phyloP scores from a whole-genome alignment of 2,329 filamentous ascomycete genomes.

The Decorospora gaudefroyi region DNA sequence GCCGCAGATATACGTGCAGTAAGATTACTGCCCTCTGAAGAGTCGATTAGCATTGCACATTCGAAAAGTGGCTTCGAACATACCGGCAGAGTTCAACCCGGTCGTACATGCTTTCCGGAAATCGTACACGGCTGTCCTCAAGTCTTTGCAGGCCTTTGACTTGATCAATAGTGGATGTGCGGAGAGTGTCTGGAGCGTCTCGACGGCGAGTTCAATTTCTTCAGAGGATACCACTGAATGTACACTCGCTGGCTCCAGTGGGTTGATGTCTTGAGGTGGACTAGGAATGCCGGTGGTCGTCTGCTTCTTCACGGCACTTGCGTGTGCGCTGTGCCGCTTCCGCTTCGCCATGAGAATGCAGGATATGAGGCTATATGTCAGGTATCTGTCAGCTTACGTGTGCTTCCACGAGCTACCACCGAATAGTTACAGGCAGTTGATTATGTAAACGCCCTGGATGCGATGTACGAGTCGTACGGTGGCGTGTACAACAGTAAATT shows the following conservation, averaged over 20 bases:
- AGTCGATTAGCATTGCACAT: conserved; percentile 8
- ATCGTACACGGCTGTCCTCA: conserved; percentile 69
- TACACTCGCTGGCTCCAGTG: conserved; percentile 56
- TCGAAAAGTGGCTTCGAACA: conserved; percentile 1
- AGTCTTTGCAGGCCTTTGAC: conserved; percentile 68
- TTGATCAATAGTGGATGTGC: conserved; percentile 67
- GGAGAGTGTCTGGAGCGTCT: conserved; percentile 64
- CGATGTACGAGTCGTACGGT: conserved; percentile 2
- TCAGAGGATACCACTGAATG: conserved; percentile 63
- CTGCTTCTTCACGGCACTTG: conserved; percentile 31
- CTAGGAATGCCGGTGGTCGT: conserved; percentile 29
- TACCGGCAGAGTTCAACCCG: conserved; percentile 63
- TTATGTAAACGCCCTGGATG: too few relatives aligned
- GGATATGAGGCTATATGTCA: too few relatives aligned
- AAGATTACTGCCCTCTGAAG: conserved; percentile 62
- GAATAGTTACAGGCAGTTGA: too few relatives aligned
- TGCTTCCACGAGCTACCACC: too few relatives aligned
- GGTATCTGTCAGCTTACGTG: too few relatives aligned
- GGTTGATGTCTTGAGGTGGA: conserved; percentile 31
- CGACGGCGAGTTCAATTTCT: conserved; percentile 69
- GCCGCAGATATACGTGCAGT: conserved; percentile 69
- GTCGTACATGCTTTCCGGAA: conserved; percentile 72
- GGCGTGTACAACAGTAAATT: conserved; percentile 13
- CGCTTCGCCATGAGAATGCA: conserved; percentile 43
- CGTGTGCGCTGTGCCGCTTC: conserved; percentile 31